Evolutionary conservation across 257 asterid species (phyloP).

Genomic region (Misopates orontium): DNA sequence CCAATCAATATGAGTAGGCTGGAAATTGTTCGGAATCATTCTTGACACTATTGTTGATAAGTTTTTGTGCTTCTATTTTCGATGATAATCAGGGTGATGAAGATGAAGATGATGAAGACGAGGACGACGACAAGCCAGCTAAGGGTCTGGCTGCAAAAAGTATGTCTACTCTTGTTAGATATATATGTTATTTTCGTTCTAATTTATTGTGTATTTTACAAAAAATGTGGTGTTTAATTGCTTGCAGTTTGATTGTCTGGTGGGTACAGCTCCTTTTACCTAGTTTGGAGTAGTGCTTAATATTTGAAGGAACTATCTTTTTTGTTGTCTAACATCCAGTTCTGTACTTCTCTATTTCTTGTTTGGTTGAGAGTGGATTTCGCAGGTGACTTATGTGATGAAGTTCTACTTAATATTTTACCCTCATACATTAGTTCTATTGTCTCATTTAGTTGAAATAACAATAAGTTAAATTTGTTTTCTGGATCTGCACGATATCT

Average conservation of each 20-base stretch:
- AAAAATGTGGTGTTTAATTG: slow-evolving; percentile 1
- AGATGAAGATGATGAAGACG: slow-evolving; percentile 37
- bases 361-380: not conserved
- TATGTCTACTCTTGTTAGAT: slow-evolving; percentile 34
- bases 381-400: too few species aligned
- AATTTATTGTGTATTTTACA: slow-evolving; percentile 10
- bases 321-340: not conserved
- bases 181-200: not conserved
- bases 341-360: slow-evolving; percentile 16
- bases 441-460: not conserved
- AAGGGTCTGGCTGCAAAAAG: slow-evolving; percentile 78
- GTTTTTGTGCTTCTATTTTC: slow-evolving; percentile 29
- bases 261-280: not conserved
- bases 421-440: not conserved
- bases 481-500: slow-evolving; percentile 11
- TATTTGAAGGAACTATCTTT: not conserved
- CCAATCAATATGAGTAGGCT: slow-evolving; percentile 11
- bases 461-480: not conserved
- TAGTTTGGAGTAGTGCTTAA: not conserved
- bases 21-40: not conserved
- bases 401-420: too few species aligned
- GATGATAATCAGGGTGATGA: slow-evolving; percentile 50
- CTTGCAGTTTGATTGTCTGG: slow-evolving; percentile 8
- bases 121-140: slow-evolving; percentile 50
- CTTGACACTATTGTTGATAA: slow-evolving; percentile 9